These are phyloP conservation scores for Pichia norvegensis DNA, from an alignment of 1,139 yeast genomes.

Conservation along the genomic window DNA sequence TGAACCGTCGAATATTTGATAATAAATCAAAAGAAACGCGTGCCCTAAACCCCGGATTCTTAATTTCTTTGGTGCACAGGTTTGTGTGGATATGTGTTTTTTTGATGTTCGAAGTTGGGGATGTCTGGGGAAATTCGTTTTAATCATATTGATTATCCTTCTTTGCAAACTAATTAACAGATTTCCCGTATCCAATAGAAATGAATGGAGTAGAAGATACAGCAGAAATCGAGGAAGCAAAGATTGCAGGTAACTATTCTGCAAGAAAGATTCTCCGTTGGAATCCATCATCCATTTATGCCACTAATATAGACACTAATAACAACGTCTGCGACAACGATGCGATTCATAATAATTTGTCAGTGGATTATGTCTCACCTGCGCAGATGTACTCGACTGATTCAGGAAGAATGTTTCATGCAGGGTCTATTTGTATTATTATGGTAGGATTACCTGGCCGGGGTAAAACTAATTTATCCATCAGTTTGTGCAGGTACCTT, in stretches of 20 bases:
- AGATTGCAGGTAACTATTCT: constrained; percentile 39
- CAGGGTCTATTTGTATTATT: constrained; percentile 86
- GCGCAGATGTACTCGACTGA: constrained; percentile 91
- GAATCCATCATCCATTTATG: constrained; percentile 24
- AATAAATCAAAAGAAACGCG: too few relatives aligned
- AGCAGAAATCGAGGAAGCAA: constrained; percentile 33
- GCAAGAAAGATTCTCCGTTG: constrained; percentile 44
- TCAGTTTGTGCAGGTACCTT: constrained; percentile 80
- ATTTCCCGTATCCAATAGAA: not conserved
- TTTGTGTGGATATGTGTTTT: not conserved
- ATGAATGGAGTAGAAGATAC: constrained; percentile 10
- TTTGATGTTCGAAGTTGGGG: not conserved
- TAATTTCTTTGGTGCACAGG: not conserved
- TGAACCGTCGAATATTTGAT: too few relatives aligned
- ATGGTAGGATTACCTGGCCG: constrained; percentile 94
- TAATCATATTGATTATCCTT: not conserved
- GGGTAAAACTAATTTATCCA: constrained; percentile 91
- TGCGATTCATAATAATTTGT: constrained; percentile 48
- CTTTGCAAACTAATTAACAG: not conserved
- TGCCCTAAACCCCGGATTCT: too few relatives aligned
- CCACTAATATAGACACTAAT: constrained; percentile 8
- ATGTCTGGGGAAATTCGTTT: not conserved
- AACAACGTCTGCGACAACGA: constrained; percentile 28
- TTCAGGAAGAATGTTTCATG: constrained; percentile 84
- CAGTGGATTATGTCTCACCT: constrained; percentile 52